Percentiles rank a stretch among this genome's conserved stretches.
These are phyloP conservation scores for Botryotinia convoluta DNA, from an alignment of 2,329 filamentous ascomycete species.

Conservation along the genomic window DNA sequence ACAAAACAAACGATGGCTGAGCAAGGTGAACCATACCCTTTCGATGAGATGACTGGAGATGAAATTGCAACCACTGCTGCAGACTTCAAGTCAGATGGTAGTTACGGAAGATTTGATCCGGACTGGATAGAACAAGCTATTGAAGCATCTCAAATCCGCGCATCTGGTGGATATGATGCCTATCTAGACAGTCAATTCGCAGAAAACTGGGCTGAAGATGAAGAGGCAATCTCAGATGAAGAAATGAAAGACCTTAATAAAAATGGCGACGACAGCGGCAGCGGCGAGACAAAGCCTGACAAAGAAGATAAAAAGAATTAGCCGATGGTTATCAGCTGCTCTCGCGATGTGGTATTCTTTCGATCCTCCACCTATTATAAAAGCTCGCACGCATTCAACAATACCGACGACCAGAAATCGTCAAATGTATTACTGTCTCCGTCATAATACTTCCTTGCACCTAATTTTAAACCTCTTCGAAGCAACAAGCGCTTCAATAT, in stretches of 20 bases:
- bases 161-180: slow-evolving; percentile 53
- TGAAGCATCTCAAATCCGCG: slow-evolving; percentile 50
- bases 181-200: slow-evolving; percentile 53
- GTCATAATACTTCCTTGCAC: too few species aligned
- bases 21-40: slow-evolving; percentile 9
- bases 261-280: neutral
- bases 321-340: neutral
- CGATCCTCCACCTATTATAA: neutral
- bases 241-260: neutral
- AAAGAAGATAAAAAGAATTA: neutral
- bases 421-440: neutral
- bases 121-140: slow-evolving; percentile 55
- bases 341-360: neutral
- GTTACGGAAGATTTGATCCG: slow-evolving; percentile 53
- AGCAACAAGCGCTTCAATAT: neutral
- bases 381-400: neutral
- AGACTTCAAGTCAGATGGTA: slow-evolving; percentile 55
- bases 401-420: neutral
- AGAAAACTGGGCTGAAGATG: slow-evolving; percentile 26
- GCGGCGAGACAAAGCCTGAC: neutral
- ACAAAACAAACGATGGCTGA: neutral
- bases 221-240: slow-evolving; percentile 15
- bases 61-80: slow-evolving; percentile 51
- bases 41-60: slow-evolving; percentile 14
- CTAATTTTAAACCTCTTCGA: too few species aligned